Evolutionary conservation across 192 early-diverging fungal species (phyloP), one percentile per base, ranked within the genome.

Genomic region (Gonapodya sp.): DNA sequence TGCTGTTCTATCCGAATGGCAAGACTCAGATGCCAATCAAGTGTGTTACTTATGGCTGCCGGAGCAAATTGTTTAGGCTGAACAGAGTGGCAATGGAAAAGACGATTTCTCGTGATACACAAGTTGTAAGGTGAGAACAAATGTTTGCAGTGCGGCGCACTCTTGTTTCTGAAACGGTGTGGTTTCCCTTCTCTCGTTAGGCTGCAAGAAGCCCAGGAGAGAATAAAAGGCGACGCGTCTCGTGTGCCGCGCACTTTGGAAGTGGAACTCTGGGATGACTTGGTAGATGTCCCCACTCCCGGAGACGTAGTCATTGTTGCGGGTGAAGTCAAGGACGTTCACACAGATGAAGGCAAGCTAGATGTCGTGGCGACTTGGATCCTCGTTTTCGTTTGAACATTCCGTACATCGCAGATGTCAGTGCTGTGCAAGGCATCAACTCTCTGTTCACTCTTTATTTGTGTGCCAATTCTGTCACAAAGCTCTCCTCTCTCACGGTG

Each of bases 261-360:
- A 64, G 92, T 92, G 24, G 94, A 95, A 83, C 86, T 93, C 1
- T 87, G 87, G 14, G 87, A 92, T 35, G 92, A 95, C 36, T 82
- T 95, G 36, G 93, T 95, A 0, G 94, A 95, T 81, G 80, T 84
- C 1, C 90, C 92, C 36, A 91, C 93, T 24, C 94, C 94, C n/a
- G 94, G 94, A 1, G 94, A 95, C 81, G 92, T 95, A 18, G 93
- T 95, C 33, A 89, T 82, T 34, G 87, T 93, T 73, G 91, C 92
- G 8, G 94, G 94, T 2, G 89, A 91, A 31, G 90, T 95, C 34
- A 93, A 95, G 78, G 93, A 93, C n/a, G 78, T 91, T 18, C 87
- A 88, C 80, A 88, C 93, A 0, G 85, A 92, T 81, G 88, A 93
- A 86, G 84, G 91, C 90, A 75, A 81, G 73, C 30, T 83, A 18